Evolutionary conservation across 2,329 filamentous ascomycete genomes (phyloP).

Genomic region (Metarhizium guizhouense): DNA sequence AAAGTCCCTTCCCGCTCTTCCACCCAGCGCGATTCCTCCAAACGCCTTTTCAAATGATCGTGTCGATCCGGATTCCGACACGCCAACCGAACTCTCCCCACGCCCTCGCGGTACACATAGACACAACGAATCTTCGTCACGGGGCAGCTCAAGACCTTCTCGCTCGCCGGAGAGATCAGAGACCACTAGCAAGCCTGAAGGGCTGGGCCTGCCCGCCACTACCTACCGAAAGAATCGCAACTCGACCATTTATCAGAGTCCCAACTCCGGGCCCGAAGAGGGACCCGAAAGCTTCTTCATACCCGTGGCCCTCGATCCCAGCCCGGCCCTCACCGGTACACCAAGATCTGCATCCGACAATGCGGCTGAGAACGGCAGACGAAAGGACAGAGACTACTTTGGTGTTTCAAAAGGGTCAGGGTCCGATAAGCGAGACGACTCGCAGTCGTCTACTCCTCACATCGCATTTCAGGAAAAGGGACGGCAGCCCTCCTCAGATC

Average conservation of each 20-base stretch:
- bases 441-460: conserved; percentile 62
- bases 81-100: conserved; percentile 61
- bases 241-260: conserved; percentile 52
- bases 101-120: conserved; percentile 44
- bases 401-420: conserved; percentile 31
- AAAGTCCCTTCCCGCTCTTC: conserved; percentile 87
- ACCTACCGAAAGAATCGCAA: conserved; percentile 73
- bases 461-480: conserved; percentile 86
- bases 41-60: conserved; percentile 54
- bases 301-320: conserved; percentile 65
- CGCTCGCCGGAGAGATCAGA: conserved; percentile 47
- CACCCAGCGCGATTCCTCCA: conserved; percentile 60
- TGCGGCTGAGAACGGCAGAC: conserved; percentile 33
- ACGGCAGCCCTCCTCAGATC: conserved; percentile 48
- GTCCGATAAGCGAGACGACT: conserved; percentile 38
- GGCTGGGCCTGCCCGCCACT: conserved; percentile 61
- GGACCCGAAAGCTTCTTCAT: conserved; percentile 66
- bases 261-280: conserved; percentile 37
- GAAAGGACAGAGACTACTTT: conserved; percentile 54
- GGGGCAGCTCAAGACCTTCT: conserved; percentile 42
- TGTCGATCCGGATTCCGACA: conserved; percentile 53
- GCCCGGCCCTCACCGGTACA: conserved; percentile 46
- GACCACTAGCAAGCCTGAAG: conserved; percentile 36
- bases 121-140: conserved; percentile 45
- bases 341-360: conserved; percentile 44